Base-by-base conservation (phyloP, 225 moss, liverwort and hornwort genomes). In the Neckera pumila region DNA sequence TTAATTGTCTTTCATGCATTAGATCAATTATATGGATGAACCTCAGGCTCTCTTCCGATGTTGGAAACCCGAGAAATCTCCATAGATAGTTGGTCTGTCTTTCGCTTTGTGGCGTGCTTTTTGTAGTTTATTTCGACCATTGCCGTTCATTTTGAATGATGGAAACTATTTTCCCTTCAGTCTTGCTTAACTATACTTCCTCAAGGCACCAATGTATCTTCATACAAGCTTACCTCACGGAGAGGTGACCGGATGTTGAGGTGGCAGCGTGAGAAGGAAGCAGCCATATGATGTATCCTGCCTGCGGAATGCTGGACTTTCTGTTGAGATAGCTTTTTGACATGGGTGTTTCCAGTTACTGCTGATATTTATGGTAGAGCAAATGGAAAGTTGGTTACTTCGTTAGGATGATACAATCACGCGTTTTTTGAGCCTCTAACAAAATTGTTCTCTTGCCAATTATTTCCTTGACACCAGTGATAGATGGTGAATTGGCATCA, bases 401-500 rank as follows among this genome's bases (percentile, higher is more conserved):
- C 38, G 40, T 59, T 75, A 86, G 84, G 70, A 58, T 76, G n/a
- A 71, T 84, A 30, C 69, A 49, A 80, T 84, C 72, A 33, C 66
- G 43, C 81, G 76, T 61, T 86, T 90, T 67, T 42, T 40, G 53
- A 88, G 76, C 69, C 73, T 81, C 36, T 80, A 14, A 65, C 82
- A 43, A 61, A 63, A 49, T 47, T 84, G 17, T 80, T 80, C 27
- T 63, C 69, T 89, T 89, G 86, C 42, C 80, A 72, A 86, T 84
- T 36, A 69, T 85, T 86, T 95, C 98, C 98, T 98, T 98, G 93
- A 98, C 98, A 89, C 89, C 89, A 89, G 82, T 89, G 84, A 90
- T 93, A 96, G 96, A 93, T 91, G 91, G 85, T 91, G 94, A 90
- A 92, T 87, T 95, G 89, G 89, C 90, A 87, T 92, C 89, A 84